Conservation (phyloP, 108 stramenopile species). For the Fistulifera pelliculosa region DNA sequence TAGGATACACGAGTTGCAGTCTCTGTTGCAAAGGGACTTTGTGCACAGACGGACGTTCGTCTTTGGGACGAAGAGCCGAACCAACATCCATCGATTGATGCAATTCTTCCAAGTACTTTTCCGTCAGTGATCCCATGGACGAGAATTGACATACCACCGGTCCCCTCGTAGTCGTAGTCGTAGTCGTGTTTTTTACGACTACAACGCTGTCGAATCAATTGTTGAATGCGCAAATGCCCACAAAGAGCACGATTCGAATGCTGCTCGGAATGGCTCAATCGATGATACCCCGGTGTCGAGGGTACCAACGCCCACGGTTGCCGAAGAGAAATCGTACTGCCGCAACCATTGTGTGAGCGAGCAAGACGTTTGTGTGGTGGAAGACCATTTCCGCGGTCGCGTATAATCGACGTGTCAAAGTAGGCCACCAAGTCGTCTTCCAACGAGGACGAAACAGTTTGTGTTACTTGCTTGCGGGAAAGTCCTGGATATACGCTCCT, state of each 20-base stretch:
- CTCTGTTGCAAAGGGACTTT: not conserved
- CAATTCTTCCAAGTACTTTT: conserved; percentile 34
- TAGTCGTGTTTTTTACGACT: not conserved
- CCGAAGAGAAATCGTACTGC: conserved; percentile 57
- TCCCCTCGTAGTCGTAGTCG: not conserved
- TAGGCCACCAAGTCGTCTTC: conserved; percentile 59
- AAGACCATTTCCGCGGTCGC: conserved; percentile 25
- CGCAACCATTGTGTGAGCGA: conserved; percentile 30
- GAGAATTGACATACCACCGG: conserved; percentile 69
- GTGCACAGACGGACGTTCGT: not conserved
- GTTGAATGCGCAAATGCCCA: conserved; percentile 42
- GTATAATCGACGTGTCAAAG: conserved; percentile 41
- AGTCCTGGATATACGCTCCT: conserved; percentile 63
- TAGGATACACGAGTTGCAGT: conserved; percentile 62
- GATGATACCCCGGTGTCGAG: conserved; percentile 61
- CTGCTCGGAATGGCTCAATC: conserved; percentile 1
- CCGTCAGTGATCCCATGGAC: conserved; percentile 52
- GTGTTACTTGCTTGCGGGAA: conserved; percentile 39
- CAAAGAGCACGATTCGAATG: conserved; percentile 9
- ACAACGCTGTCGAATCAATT: conserved; percentile 26
- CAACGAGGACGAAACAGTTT: conserved; percentile 15
- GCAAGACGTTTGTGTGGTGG: not conserved
- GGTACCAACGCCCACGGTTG: conserved; percentile 58
- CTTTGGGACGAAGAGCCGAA: not conserved
- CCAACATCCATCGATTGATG: conserved; percentile 3